Percentiles rank a stretch among this genome's conserved stretches.
Evolutionary conservation across 1,139 yeast genomes (phyloP).

Genomic region (Lodderomyces theae): DNA sequence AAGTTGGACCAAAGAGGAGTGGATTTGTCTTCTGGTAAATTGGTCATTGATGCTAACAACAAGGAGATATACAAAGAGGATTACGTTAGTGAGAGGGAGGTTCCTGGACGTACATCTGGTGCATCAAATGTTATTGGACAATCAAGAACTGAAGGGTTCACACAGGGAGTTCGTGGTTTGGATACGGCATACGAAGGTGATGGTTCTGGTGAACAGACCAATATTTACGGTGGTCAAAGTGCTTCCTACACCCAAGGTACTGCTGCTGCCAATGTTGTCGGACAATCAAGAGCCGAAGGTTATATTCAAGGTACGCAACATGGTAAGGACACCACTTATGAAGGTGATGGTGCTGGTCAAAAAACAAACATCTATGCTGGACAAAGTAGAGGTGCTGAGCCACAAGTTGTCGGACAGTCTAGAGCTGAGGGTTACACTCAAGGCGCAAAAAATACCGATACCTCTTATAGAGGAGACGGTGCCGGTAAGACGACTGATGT

Average conservation of each 20-base stretch:
- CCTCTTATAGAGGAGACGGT: conserved; percentile 9
- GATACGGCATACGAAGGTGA: conserved; percentile 9
- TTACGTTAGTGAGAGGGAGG: conserved; percentile 6
- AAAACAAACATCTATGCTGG: conserved; percentile 2
- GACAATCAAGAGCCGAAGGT: conserved; percentile 17
- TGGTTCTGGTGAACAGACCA: conserved; percentile 5
- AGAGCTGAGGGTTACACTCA: conserved; percentile 16
- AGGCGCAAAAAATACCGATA: conserved; percentile 9
- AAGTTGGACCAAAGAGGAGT: conserved; percentile 34
- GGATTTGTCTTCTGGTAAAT: conserved; percentile 35
- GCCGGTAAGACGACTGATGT: conserved; percentile 2
- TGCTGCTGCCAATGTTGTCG: conserved; percentile 11
- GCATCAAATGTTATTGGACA: conserved; percentile 11
- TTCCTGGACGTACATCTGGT: background rate
- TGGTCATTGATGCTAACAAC: conserved; percentile 36
- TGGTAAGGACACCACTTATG: conserved; percentile 5
- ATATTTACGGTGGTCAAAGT: background rate
- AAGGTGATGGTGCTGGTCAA: conserved; percentile 9
- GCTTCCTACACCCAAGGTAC: background rate
- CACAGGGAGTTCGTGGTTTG: conserved; percentile 9
- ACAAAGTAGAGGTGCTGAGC: conserved; percentile 1
- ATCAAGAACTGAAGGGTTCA: conserved; percentile 16
- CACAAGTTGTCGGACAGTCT: conserved; percentile 12
- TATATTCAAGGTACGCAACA: conserved; percentile 10
- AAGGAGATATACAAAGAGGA: conserved; percentile 29